Evolutionary conservation across 495 filamentous ascomycete species (phyloP).

Genomic region (Penicillium riverlandense): DNA sequence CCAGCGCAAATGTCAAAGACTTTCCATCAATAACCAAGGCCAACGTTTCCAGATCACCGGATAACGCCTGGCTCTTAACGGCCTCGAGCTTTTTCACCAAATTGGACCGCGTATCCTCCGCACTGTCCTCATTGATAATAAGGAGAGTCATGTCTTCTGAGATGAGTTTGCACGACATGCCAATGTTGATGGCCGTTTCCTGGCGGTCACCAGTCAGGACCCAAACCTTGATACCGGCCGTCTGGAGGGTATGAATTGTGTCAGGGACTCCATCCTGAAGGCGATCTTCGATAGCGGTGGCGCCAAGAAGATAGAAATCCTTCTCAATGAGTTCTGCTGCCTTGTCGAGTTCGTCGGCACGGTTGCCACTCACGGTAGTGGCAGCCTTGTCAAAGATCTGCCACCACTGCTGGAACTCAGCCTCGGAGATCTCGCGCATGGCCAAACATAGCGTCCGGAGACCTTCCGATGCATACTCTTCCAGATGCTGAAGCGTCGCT

Average conservation of each 20-base stretch:
- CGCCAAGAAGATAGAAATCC: slow-evolving; percentile 84
- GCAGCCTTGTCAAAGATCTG: slow-evolving; percentile 81
- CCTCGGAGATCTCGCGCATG: slow-evolving; percentile 87
- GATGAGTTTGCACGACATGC: slow-evolving; percentile 98
- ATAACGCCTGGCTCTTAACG: slow-evolving; percentile 65
- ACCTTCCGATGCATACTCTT: slow-evolving; percentile 97
- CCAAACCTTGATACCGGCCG: slow-evolving; percentile 98
- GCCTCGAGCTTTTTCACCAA: slow-evolving; percentile 88
- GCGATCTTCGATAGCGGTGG: slow-evolving; percentile 95
- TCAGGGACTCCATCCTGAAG: slow-evolving; percentile 97
- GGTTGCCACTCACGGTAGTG: slow-evolving; percentile 86
- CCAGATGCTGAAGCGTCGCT: slow-evolving; percentile 80
- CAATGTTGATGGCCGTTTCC: slow-evolving; percentile 99
- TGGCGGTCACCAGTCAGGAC: slow-evolving; percentile 97
- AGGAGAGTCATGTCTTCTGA: slow-evolving; percentile 98
- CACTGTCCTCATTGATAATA: slow-evolving; percentile 86
- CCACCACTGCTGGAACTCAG: slow-evolving; percentile 85
- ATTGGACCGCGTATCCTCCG: slow-evolving; percentile 71
- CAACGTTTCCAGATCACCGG: slow-evolving; percentile 76
- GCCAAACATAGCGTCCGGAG: slow-evolving; percentile 91
- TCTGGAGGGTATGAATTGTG: slow-evolving; percentile 95
- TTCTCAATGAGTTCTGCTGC: slow-evolving; percentile 93
- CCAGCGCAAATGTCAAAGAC: slow-evolving; percentile 87
- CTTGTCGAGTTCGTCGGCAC: slow-evolving; percentile 94
- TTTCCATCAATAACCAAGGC: slow-evolving; percentile 97